Conservation (phyloP, 495 filamentous ascomycete species). For the Articulospora tetracladia region DNA sequence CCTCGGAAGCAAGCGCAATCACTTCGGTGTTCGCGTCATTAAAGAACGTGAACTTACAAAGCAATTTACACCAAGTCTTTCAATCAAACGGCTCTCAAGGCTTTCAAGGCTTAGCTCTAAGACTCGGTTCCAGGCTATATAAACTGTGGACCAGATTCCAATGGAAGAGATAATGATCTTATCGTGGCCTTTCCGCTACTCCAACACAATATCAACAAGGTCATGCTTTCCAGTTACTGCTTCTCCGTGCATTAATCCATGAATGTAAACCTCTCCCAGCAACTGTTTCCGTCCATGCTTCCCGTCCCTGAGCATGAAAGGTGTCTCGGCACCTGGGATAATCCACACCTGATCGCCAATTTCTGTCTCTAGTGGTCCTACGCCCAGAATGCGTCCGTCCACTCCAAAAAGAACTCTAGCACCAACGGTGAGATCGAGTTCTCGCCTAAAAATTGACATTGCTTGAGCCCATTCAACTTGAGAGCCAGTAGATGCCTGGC, state of each 20-base stretch:
- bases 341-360: constrained; percentile 6
- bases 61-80: too few species aligned
- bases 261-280: constrained; percentile 7
- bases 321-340: constrained; percentile 1
- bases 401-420: background rate
- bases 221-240: constrained; percentile 2
- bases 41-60: too few species aligned
- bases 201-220: too few species aligned
- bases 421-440: background rate
- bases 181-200: too few species aligned
- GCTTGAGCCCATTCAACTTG: background rate
- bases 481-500: background rate
- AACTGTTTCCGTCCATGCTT: background rate
- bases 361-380: constrained; percentile 1
- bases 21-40: too few species aligned
- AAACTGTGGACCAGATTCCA: too few species aligned
- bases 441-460: background rate
- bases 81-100: too few species aligned
- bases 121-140: too few species aligned
- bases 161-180: too few species aligned
- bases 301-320: constrained; percentile 4
- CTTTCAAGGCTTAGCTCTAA: too few species aligned
- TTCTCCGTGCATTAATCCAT: constrained; percentile 9
- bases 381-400: constrained; percentile 2
- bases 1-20: too few species aligned